phyloP scores from a whole-genome alignment of 768 basidiomycete genomes.

The Agrocybe chaxingu region DNA sequence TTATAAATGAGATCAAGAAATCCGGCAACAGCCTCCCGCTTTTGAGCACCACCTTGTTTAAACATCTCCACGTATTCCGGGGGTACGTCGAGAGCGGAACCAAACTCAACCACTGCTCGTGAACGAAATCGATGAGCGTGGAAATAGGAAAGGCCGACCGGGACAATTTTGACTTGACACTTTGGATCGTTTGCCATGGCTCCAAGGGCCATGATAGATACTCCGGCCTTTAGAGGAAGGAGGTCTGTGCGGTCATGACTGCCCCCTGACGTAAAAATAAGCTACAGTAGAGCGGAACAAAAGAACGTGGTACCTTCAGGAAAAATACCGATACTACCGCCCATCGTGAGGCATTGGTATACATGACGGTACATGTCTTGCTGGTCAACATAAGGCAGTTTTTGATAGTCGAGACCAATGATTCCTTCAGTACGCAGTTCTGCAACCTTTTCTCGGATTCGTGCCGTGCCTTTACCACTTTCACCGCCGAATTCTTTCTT shows the following conservation, averaged over 20 bases:
- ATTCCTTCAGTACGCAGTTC: constrained; percentile 55
- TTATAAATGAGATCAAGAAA: constrained; percentile 92
- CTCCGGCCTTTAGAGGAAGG: constrained; percentile 95
- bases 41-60: constrained; percentile 81
- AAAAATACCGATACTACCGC: constrained; percentile 94
- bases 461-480: constrained; percentile 66
- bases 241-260: constrained; percentile 97
- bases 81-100: constrained; percentile 90
- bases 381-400: constrained; percentile 88
- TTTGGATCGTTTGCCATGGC: constrained; percentile 92
- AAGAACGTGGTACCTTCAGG: constrained; percentile 74
- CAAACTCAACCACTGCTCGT: constrained; percentile 96
- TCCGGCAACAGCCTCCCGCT: constrained; percentile 86
- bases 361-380: constrained; percentile 93
- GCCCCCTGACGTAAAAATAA: constrained; percentile 58
- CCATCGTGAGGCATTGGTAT: constrained; percentile 80
- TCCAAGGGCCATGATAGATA: constrained; percentile 96
- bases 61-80: constrained; percentile 84
- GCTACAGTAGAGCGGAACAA: not conserved
- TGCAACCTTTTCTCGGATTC: constrained; percentile 62
- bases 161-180: constrained; percentile 87
- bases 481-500: constrained; percentile 89
- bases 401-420: constrained; percentile 75
- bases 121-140: constrained; percentile 89
- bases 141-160: constrained; percentile 76